A percentile compares a stretch with the other conserved stretches of the same genome.
Evolutionary conservation across 164 flowering plant genomes (phyloP).

Genomic region (Aristolochia californica): DNA sequence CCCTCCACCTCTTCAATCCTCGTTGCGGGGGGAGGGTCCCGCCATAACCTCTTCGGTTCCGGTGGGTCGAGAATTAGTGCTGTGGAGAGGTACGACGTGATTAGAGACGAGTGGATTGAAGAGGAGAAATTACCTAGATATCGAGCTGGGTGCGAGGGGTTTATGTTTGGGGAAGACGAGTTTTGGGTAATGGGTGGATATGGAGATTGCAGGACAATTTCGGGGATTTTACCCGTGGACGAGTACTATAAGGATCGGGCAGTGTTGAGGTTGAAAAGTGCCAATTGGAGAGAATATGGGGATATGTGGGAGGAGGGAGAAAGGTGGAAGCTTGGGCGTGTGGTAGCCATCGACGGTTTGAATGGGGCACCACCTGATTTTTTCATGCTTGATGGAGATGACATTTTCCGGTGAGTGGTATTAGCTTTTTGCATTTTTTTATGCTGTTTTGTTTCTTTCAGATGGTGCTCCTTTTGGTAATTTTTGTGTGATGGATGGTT

Average conservation of each 20-base stretch:
- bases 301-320: slow-evolving; percentile 87
- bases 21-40: slow-evolving; percentile 90
- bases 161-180: slow-evolving; percentile 50
- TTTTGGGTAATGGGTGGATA: slow-evolving; percentile 99
- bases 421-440: too few relatives aligned
- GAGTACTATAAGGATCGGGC: slow-evolving; percentile 76
- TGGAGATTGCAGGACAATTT: slow-evolving; percentile 64
- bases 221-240: slow-evolving; percentile 83
- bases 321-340: slow-evolving; percentile 54
- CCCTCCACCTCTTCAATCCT: slow-evolving; percentile 26
- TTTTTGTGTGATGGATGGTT: not conserved
- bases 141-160: slow-evolving; percentile 90
- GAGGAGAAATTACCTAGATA: slow-evolving; percentile 55
- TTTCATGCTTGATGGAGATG: slow-evolving; percentile 70
- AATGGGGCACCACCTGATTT: slow-evolving; percentile 24
- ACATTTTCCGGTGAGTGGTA: slow-evolving; percentile 50
- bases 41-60: slow-evolving; percentile 68
- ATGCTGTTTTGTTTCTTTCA: not conserved
- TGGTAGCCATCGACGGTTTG: slow-evolving; percentile 47
- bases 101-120: slow-evolving; percentile 56
- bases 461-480: not conserved
- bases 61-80: slow-evolving; percentile 75
- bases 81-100: slow-evolving; percentile 69
- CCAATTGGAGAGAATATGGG: slow-evolving; percentile 72
- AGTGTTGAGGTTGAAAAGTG: slow-evolving; percentile 55